Evolutionary conservation across 2,329 filamentous ascomycete species (phyloP), one percentile per base, ranked within the genome.

Genomic region (Thyridium curvatum): DNA sequence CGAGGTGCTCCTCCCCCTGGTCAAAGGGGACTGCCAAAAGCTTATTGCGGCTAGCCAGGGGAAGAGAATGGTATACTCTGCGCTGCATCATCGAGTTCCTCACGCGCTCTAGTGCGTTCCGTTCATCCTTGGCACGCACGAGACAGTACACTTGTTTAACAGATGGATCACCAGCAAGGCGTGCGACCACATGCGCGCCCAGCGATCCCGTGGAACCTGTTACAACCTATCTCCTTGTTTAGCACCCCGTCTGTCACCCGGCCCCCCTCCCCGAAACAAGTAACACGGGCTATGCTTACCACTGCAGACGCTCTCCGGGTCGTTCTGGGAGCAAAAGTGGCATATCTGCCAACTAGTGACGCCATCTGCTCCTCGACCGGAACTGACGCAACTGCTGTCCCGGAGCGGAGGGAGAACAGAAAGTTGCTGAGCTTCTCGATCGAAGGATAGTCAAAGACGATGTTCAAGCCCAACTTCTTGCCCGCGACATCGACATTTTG

Each of bases 161-260:
- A 15, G 74, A 72, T 10, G 74, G 66, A n/a, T 74, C 65, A 3
- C 68, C 63, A 2, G 74, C 70, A 12, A 86, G 68, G n/a, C 77
- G 71, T 4, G 72, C 69, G 2, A 78, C 64, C 1, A 82, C 60
- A 46, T 82, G 78, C 0, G 75, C 67, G 2, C 82, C 82, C 0
- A 85, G 63, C 2, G 79, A 80, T 1, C 82, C 82, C 0, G 82
- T 85, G 1, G 73, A 71, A 2, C 82, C 82, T 0, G 81, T 85
- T 4, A n/a, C n/a, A n/a, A n/a, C n/a, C n/a, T n/a, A n/a, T n/a
- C n/a, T n/a, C n/a, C n/a, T n/a, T n/a, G n/a, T n/a, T n/a, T n/a
- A n/a, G n/a, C n/a, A n/a, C n/a, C n/a, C n/a, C n/a, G n/a, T n/a
- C n/a, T n/a, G n/a, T n/a, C n/a, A n/a, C n/a, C n/a, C n/a, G n/a